Evolutionary conservation across 2,329 filamentous ascomycete genomes (phyloP), one percentile per base, ranked within the genome.

Genomic region (Blastomyces percursus): DNA sequence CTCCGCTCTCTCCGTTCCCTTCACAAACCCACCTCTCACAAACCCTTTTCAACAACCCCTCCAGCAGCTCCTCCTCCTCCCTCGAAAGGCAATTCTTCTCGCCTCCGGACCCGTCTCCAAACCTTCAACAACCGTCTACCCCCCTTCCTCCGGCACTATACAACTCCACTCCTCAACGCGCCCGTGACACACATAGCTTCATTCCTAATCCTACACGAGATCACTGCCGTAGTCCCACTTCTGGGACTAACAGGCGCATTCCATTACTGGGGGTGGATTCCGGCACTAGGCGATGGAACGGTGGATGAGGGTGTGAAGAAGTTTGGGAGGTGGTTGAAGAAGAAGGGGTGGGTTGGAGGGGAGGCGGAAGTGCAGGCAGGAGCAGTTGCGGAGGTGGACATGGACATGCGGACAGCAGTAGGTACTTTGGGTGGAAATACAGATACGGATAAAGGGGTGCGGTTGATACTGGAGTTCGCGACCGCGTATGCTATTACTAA

Each of bases 401-500:
- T 69, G 55, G 54, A n/a, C 11, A 24, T 42, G 54, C n/a, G 21
- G 6, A 67, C 70, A 61, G 64, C 66, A 35, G 69, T 72, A 50
- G 65, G 58, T 65, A 16, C 19, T n/a, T 24, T 44, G 55, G 21
- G 14, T n/a, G 24, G 35, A 40, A 40, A 24, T 42, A 19, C 14
- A 9, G 35, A 58, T 35, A 30, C 38, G 57, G 40, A 63, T 62
- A 71, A 74, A 24, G 82, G 83, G 0, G 79, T 82, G 44, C 80
- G 80, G 64, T 65, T 86, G 64, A 76, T 87, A 40, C 76, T 86
- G 27, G 84, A 87, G 74, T 84, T 97, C 66, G 94, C 90, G 30
- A 88, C 94, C 24, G 92, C 94, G 5, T 99, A 94, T 79, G 89
- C 91, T 0, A 83, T 96, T 66, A 95, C 91, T 0, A 99, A 99